Percentiles rank a stretch among this genome's conserved stretches.
Evolutionary conservation across 2,329 filamentous ascomycete genomes (phyloP).

Genomic region (Pseudodiploospora longispora): DNA sequence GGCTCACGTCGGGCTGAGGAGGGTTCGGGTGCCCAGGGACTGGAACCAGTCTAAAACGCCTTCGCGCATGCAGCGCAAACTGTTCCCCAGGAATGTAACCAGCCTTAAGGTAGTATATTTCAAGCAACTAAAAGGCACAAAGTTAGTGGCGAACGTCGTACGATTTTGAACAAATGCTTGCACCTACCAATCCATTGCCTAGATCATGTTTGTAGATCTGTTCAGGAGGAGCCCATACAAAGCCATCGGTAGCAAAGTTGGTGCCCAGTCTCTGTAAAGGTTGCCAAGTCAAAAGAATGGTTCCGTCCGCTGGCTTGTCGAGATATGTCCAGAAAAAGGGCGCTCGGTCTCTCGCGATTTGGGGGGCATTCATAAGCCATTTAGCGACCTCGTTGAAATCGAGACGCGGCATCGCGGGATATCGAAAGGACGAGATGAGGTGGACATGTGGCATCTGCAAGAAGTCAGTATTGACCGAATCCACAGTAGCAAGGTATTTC

Average conservation of each 20-base stretch:
- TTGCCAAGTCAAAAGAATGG: slow-evolving; percentile 83
- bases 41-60: slow-evolving; percentile 78
- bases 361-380: slow-evolving; percentile 75
- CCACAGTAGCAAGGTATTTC: neutral
- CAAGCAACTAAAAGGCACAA: slow-evolving; percentile 56
- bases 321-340: slow-evolving; percentile 93
- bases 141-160: slow-evolving; percentile 7
- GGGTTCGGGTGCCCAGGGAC: slow-evolving; percentile 61
- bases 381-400: slow-evolving; percentile 71
- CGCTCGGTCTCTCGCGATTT: slow-evolving; percentile 74
- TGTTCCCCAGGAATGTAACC: slow-evolving; percentile 74
- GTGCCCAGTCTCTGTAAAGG: slow-evolving; percentile 61
- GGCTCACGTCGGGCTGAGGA: slow-evolving; percentile 65
- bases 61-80: slow-evolving; percentile 67
- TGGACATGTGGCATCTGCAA: slow-evolving; percentile 78
- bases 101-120: slow-evolving; percentile 74
- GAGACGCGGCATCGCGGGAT: slow-evolving; percentile 64
- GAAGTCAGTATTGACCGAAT: slow-evolving; percentile 12
- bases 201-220: slow-evolving; percentile 66
- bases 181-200: slow-evolving; percentile 49
- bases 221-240: slow-evolving; percentile 81
- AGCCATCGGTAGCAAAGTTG: slow-evolving; percentile 84
- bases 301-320: slow-evolving; percentile 71
- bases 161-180: slow-evolving; percentile 1
- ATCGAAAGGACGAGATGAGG: slow-evolving; percentile 75